Evolutionary conservation across 352 stramenopile genomes (phyloP).

Genomic region (Pythium biforme): DNA sequence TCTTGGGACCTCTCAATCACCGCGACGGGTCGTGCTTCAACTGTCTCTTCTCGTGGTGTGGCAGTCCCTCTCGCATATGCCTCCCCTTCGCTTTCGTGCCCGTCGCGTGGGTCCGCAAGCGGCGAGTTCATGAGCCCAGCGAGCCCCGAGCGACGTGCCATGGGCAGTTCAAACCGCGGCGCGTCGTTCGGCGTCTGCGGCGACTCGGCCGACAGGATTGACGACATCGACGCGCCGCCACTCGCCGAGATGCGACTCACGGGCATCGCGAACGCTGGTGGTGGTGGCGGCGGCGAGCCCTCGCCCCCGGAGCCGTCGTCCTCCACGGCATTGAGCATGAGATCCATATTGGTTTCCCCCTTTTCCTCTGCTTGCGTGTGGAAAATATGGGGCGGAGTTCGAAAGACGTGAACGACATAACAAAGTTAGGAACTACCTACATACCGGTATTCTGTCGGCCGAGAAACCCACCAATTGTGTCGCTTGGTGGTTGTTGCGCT

Average conservation of each 20-base stretch:
- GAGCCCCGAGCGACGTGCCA: slow-evolving; percentile 34
- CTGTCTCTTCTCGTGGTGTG: neutral
- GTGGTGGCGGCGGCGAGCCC: slow-evolving; percentile 8
- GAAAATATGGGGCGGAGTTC: neutral
- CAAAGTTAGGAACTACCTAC: neutral
- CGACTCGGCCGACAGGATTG: slow-evolving; percentile 39
- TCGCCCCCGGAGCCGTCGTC: slow-evolving; percentile 25
- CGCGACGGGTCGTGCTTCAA: neutral
- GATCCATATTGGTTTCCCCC: slow-evolving; percentile 34
- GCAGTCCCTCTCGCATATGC: too few species aligned
- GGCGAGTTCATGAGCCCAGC: slow-evolving; percentile 69
- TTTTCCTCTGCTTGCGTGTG: neutral
- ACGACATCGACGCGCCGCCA: slow-evolving; percentile 41
- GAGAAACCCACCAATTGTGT: too few species aligned
- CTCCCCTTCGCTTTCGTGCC: neutral
- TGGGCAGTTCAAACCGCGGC: slow-evolving; percentile 8
- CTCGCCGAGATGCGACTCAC: slow-evolving; percentile 24
- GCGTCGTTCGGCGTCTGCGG: slow-evolving; percentile 11
- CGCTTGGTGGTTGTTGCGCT: slow-evolving; percentile 24
- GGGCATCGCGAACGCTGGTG: slow-evolving; percentile 33
- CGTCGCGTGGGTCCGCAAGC: neutral
- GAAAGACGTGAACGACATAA: neutral
- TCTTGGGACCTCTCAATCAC: slow-evolving; percentile 5
- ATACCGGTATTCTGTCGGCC: neutral
- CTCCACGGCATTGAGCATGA: slow-evolving; percentile 49